Evolutionary conservation across 495 filamentous ascomycete species (phyloP).

Genomic region (Elasticomyces elasticus): DNA sequence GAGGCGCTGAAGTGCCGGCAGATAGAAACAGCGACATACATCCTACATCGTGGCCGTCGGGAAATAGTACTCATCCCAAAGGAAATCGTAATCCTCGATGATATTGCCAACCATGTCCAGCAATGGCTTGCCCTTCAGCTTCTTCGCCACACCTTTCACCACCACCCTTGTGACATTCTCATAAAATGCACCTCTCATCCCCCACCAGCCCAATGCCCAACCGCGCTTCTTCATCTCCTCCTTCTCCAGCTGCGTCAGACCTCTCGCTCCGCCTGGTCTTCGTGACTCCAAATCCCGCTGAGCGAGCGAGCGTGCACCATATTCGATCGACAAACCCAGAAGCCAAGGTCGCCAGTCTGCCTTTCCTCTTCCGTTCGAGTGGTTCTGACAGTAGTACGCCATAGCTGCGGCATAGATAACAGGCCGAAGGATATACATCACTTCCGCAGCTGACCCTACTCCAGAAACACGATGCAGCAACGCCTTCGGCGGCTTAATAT

Average conservation of each 20-base stretch:
- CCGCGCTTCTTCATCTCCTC: slow-evolving; percentile 78
- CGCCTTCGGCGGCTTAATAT: slow-evolving; percentile 80
- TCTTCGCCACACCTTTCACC: slow-evolving; percentile 40
- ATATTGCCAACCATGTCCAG: slow-evolving; percentile 71
- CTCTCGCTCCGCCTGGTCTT: slow-evolving; percentile 55
- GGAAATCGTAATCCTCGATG: slow-evolving; percentile 88
- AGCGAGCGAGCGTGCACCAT: slow-evolving; percentile 71
- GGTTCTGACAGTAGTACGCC: slow-evolving; percentile 51
- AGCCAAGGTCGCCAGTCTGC: slow-evolving; percentile 77
- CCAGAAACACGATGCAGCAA: slow-evolving; percentile 71
- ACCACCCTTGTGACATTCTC: slow-evolving; percentile 77
- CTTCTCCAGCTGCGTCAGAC: slow-evolving; percentile 71
- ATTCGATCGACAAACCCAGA: slow-evolving; percentile 76
- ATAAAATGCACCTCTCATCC: slow-evolving; percentile 90
- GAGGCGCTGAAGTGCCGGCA: no score
- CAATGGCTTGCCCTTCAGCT: slow-evolving; percentile 64
- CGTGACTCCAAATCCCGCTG: slow-evolving; percentile 61
- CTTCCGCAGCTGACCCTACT: slow-evolving; percentile 63
- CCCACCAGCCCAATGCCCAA: slow-evolving; percentile 91
- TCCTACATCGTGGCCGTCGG: slow-evolving; percentile 54
- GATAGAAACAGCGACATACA: no score
- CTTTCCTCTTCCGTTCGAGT: slow-evolving; percentile 36
- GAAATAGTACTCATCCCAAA: slow-evolving; percentile 98
- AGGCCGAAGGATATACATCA: slow-evolving; percentile 83
- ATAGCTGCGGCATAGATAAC: slow-evolving; percentile 81